phyloP scores from a whole-genome alignment of 108 stramenopile genomes.

The Stephanodiscus minutulus region DNA sequence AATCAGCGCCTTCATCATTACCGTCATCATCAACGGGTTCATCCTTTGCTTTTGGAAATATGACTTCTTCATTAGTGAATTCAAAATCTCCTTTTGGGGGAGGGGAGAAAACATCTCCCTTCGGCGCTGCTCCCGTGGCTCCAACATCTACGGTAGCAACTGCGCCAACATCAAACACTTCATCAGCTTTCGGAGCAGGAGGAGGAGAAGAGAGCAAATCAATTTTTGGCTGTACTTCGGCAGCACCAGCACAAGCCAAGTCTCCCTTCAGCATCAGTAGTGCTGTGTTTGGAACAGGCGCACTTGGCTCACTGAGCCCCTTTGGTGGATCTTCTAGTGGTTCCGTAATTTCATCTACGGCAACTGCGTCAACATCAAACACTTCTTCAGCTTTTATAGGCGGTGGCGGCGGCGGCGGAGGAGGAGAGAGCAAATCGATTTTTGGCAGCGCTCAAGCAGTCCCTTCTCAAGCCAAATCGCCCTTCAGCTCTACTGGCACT shows the following conservation, averaged over 20 bases:
- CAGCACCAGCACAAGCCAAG: slow-evolving; percentile 11
- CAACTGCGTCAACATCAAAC: background rate
- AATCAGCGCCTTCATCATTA: slow-evolving; percentile 6
- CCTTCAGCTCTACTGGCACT: slow-evolving; percentile 7
- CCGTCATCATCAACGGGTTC: slow-evolving; percentile 15
- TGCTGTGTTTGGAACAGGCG: slow-evolving; percentile 18
- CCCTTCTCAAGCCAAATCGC: background rate
- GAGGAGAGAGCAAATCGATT: slow-evolving; percentile 16
- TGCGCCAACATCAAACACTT: background rate
- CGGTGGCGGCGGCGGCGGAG: background rate
- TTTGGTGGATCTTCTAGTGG: slow-evolving; percentile 3
- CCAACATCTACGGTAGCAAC: slow-evolving; percentile 1
- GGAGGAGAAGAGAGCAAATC: slow-evolving; percentile 15
- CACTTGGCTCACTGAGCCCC: slow-evolving; percentile 12
- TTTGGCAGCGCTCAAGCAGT: slow-evolving; percentile 38
- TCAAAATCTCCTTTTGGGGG: slow-evolving; percentile 10
- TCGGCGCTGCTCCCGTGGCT: slow-evolving; percentile 1
- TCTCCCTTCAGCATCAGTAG: background rate
- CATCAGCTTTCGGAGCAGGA: slow-evolving; percentile 3
- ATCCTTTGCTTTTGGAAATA: slow-evolving; percentile 45
- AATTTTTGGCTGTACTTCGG: slow-evolving; percentile 41
- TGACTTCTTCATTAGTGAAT: slow-evolving; percentile 4
- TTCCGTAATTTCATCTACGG: slow-evolving; percentile 1
- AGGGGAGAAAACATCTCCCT: slow-evolving; percentile 14
- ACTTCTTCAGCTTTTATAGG: slow-evolving; percentile 1